Conservation (phyloP, 192 early-diverging fungal species). For the Mortierella claussenii region DNA sequence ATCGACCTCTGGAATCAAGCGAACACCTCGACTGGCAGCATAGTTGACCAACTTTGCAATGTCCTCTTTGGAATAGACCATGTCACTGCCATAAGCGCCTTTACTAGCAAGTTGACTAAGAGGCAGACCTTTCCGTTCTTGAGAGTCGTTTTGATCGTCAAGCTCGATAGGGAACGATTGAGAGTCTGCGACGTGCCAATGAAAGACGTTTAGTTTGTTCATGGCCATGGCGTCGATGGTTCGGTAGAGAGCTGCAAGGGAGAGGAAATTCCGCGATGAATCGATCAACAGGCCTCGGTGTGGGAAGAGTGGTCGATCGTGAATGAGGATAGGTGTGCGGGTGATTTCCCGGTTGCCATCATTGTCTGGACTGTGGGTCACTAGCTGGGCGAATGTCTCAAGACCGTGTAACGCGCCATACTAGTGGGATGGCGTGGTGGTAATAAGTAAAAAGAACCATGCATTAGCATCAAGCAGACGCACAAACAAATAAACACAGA, state of each 20-base stretch:
- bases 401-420: constrained; percentile 79
- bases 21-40: constrained; percentile 76
- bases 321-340: constrained; percentile 52
- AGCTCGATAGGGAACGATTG: constrained; percentile 72
- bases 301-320: constrained; percentile 68
- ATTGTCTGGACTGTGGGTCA: constrained; percentile 50
- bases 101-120: constrained; percentile 65
- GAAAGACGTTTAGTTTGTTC: constrained; percentile 85
- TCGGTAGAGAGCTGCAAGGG: constrained; percentile 68
- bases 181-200: constrained; percentile 83
- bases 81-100: constrained; percentile 71
- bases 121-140: constrained; percentile 51
- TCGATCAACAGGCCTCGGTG: constrained; percentile 81
- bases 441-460: no score
- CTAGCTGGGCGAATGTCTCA: constrained; percentile 79
- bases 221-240: constrained; percentile 84
- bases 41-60: constrained; percentile 78
- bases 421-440: no score
- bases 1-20: constrained; percentile 94
- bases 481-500: no score
- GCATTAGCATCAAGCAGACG: no score
- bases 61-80: constrained; percentile 81
- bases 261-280: constrained; percentile 78
- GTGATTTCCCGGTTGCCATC: constrained; percentile 46
- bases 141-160: neutral